Conservation (phyloP, 2,329 filamentous ascomycete species). For the Aspergillus brasiliensis region DNA sequence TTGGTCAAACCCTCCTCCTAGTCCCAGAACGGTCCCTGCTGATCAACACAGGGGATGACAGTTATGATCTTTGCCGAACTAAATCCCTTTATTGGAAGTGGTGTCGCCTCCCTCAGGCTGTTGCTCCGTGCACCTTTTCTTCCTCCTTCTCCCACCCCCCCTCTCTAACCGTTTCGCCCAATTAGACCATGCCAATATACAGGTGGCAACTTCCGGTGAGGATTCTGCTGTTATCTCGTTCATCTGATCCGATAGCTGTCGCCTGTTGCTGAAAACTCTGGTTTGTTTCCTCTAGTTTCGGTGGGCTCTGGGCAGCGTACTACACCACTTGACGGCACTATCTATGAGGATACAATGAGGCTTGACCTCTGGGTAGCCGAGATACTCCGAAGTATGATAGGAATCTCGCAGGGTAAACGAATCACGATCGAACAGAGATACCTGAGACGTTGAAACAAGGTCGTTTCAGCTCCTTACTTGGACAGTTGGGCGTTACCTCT, state of each 20-base stretch:
- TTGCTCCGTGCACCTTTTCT: conserved; percentile 1
- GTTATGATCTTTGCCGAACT: not conserved
- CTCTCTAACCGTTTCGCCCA: not conserved
- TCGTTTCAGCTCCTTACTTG: conserved; percentile 12
- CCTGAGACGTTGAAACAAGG: conserved; percentile 1
- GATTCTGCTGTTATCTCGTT: no score
- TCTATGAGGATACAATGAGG: no score
- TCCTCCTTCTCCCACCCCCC: no score
- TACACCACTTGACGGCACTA: no score
- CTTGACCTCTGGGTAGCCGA: no score
- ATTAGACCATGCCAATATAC: conserved; percentile 1
- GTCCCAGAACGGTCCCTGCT: not conserved
- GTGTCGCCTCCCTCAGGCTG: not conserved
- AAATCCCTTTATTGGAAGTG: not conserved
- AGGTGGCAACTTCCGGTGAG: no score
- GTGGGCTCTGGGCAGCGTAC: no score
- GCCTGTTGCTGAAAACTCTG: no score
- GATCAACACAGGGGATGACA: conserved; percentile 6
- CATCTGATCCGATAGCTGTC: no score
- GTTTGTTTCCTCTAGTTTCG: no score
- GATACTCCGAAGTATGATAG: not conserved
- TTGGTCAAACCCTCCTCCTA: not conserved
- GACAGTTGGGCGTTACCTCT: not conserved
- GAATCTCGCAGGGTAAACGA: not conserved
- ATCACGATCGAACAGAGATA: not conserved